Base-by-base conservation (phyloP, 2,329 filamentous ascomycete species). In the Fusarium cicatricum region DNA sequence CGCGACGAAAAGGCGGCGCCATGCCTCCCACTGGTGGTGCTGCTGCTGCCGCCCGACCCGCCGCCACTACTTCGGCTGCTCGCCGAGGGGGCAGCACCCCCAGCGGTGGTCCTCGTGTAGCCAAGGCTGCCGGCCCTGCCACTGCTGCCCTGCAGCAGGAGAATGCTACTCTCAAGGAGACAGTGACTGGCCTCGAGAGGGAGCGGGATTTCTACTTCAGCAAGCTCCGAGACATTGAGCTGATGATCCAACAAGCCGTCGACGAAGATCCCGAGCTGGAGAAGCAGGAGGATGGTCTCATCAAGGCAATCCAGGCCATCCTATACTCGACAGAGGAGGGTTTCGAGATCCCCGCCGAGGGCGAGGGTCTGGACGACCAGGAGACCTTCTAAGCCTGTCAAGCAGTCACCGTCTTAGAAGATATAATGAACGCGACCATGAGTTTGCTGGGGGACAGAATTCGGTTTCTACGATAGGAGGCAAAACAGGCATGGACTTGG, bases 171-270 rank as follows among this genome's bases (percentile, higher is more conserved):
- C 83, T 98, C 67, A 97, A 97, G 83, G 94, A 98, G 80, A 97
- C 92, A 0, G 94, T 99, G n/a, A 83, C 86, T 11, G 95, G 95
- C 2, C 82, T 99, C 36, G 95, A 99, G 82, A 89, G 95, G 69
- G 95, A 99, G 81, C 86, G 95, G 43, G 95, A 99, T 75, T 99
- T 99, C 75, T 99, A 99, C 82, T 99, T 99, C 78, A 96, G 91
- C 84, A 99, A 99, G 82, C 84, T 99, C 63, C 86, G 95, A 55
- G 95, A 99, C 73, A 99, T 99, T 68, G 95, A 99, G 79, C 81
- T 99, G 64, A 80, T 99, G 69, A 85, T 99, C 50, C 95, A 99
- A 80, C 90, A 91, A 70, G 92, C 93, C 11, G 90, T 96, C 71
- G 95, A 99, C 68, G 90, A 92, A 60, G 91, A 97, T 65, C 93